These are phyloP conservation scores for Solanum chilense DNA, from an alignment of 257 asterid genomes.

Conservation along the genomic window DNA sequence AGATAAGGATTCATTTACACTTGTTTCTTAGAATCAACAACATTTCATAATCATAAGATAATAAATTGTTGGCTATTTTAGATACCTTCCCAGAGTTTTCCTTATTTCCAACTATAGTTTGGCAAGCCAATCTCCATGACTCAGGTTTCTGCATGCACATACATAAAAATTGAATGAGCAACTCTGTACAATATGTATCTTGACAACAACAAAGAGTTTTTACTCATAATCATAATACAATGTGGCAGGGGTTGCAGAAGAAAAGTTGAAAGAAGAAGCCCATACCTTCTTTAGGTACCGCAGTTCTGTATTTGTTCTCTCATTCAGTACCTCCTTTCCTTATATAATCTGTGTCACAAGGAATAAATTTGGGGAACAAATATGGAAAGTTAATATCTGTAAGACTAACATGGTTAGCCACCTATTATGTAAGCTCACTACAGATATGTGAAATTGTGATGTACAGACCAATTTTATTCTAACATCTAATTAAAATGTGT, in stretches of 20 bases:
- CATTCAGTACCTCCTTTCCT: constrained; percentile 81
- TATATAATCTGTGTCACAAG: constrained; percentile 49
- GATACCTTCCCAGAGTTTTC: constrained; percentile 85
- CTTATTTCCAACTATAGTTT: constrained; percentile 90
- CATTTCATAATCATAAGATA: too few relatives aligned
- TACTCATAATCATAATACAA: background rate
- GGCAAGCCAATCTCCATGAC: constrained; percentile 95
- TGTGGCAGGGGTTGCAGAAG: background rate
- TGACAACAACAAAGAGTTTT: background rate
- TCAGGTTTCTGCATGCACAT: constrained; percentile 73
- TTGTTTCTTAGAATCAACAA: background rate
- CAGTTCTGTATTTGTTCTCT: constrained; percentile 72
- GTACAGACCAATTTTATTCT: background rate
- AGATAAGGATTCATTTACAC: background rate
- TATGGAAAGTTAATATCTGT: background rate
- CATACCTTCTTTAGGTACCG: constrained; percentile 77
- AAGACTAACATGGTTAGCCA: background rate
- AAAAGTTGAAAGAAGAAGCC: background rate
- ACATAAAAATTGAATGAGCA: background rate
- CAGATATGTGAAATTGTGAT: background rate
- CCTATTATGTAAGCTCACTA: background rate
- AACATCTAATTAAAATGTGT: background rate
- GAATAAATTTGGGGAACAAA: background rate
- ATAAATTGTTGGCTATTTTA: background rate
- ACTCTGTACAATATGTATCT: background rate